These are phyloP conservation scores for Volvox reticuliferus DNA, from an alignment of 139 green algal genomes.

Conservation along the genomic window DNA sequence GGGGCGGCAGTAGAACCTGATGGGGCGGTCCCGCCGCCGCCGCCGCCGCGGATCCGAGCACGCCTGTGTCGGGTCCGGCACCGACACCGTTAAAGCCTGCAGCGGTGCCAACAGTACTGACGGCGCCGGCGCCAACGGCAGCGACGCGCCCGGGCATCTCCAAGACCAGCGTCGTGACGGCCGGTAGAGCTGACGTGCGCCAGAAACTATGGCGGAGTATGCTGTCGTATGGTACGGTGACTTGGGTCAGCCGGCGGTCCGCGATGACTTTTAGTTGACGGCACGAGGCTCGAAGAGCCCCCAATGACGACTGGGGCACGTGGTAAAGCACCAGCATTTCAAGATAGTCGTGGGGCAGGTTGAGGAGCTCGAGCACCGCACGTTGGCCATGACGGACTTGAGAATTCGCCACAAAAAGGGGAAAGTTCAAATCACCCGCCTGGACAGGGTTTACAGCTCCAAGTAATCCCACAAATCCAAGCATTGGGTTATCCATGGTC, in stretches of 20 bases:
- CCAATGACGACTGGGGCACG: background rate
- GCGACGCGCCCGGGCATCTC: background rate
- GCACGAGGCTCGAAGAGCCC: background rate
- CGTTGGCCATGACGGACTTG: no score
- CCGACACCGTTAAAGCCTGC: background rate
- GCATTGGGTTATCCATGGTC: no score
- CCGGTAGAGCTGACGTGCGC: background rate
- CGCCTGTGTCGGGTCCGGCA: background rate
- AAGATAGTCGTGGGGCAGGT: slow-evolving; percentile 7
- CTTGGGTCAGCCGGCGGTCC: background rate
- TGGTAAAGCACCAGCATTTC: background rate
- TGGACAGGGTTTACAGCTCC: no score
- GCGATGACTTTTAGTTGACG: background rate
- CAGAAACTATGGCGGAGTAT: slow-evolving; percentile 25
- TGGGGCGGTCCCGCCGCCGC: no score
- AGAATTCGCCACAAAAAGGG: no score
- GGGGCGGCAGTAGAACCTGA: background rate
- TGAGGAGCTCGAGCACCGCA: background rate
- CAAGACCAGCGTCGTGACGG: background rate
- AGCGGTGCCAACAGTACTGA: background rate
- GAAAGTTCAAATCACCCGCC: no score
- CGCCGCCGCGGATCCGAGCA: background rate
- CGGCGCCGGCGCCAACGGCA: background rate
- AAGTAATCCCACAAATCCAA: no score
- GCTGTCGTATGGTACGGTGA: background rate